Conservation (phyloP, 768 basidiomycete genomes). For the Tephrocybe rancida region DNA sequence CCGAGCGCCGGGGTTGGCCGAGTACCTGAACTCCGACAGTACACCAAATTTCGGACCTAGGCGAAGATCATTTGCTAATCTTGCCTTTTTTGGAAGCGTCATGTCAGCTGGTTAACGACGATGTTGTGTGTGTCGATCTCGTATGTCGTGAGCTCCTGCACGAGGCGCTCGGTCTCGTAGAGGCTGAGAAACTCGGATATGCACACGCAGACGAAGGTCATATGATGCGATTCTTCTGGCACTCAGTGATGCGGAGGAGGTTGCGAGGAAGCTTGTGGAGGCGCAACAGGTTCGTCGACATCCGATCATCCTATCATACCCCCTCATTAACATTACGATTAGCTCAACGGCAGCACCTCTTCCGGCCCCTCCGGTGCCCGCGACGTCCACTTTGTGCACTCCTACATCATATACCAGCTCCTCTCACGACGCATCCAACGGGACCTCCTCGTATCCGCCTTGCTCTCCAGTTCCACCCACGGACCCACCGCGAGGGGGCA, state of each 20-base stretch:
- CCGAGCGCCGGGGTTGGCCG: no score
- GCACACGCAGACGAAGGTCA: constrained; percentile 97
- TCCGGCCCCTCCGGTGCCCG: constrained; percentile 48
- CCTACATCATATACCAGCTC: constrained; percentile 86
- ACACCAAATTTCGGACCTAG: no score
- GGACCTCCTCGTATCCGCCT: constrained; percentile 75
- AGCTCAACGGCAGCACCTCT: constrained; percentile 40
- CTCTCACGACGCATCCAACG: constrained; percentile 87
- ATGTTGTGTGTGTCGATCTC: constrained; percentile 99
- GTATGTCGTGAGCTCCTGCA: constrained; percentile 92
- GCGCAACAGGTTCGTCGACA: constrained; percentile 80
- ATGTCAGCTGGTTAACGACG: constrained; percentile 96
- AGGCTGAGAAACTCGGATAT: constrained; percentile 98
- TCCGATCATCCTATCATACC: not conserved
- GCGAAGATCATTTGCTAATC: no score
- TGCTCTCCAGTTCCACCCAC: constrained; percentile 44
- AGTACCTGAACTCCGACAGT: no score
- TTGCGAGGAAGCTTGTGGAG: constrained; percentile 78
- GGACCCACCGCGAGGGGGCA: constrained; percentile 32
- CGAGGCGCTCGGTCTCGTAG: constrained; percentile 97
- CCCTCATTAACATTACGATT: constrained; percentile 9
- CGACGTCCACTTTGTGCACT: constrained; percentile 83
- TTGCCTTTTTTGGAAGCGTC: no score
- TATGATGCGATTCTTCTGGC: constrained; percentile 87
- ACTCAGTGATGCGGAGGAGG: constrained; percentile 87